These are phyloP conservation scores for Russula olivacea DNA, from an alignment of 768 basidiomycete genomes.

Conservation along the genomic window DNA sequence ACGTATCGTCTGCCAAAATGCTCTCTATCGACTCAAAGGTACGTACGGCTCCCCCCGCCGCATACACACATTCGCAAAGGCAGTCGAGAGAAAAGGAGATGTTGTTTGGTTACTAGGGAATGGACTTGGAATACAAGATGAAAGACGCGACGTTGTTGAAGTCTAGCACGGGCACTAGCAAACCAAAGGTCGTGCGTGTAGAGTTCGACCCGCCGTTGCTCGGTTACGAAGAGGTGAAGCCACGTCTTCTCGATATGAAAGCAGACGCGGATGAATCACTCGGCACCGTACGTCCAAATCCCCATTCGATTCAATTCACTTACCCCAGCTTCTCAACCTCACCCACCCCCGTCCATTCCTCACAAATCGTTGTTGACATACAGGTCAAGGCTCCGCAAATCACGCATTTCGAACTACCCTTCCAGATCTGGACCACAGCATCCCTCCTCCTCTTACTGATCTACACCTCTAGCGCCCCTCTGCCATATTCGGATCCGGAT, in stretches of 20 bases:
- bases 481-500: constrained; percentile 23
- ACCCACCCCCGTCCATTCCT: too few relatives aligned
- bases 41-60: constrained; percentile 17
- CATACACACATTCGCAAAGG: not conserved
- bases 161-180: constrained; percentile 31
- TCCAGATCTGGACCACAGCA: constrained; percentile 27
- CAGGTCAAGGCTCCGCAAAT: constrained; percentile 46
- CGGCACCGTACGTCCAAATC: constrained; percentile 55
- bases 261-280: constrained; percentile 71
- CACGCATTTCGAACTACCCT: constrained; percentile 47
- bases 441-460: constrained; percentile 32
- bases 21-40: constrained; percentile 62
- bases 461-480: constrained; percentile 33
- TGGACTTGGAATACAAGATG: constrained; percentile 60
- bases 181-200: constrained; percentile 45
- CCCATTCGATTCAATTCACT: not conserved
- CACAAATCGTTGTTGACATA: not conserved
- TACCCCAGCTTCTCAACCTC: not conserved
- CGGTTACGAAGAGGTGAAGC: constrained; percentile 79
- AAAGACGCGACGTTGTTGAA: constrained; percentile 39
- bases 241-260: constrained; percentile 74
- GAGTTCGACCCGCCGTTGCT: constrained; percentile 63
- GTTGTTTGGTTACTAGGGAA: constrained; percentile 36
- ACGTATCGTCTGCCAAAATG: constrained; percentile 63
- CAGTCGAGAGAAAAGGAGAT: too few relatives aligned